A percentile compares a stretch with the other conserved stretches of the same genome.
phyloP scores from a whole-genome alignment of 2,329 filamentous ascomycete species.

The Leptographium radiaticola region DNA sequence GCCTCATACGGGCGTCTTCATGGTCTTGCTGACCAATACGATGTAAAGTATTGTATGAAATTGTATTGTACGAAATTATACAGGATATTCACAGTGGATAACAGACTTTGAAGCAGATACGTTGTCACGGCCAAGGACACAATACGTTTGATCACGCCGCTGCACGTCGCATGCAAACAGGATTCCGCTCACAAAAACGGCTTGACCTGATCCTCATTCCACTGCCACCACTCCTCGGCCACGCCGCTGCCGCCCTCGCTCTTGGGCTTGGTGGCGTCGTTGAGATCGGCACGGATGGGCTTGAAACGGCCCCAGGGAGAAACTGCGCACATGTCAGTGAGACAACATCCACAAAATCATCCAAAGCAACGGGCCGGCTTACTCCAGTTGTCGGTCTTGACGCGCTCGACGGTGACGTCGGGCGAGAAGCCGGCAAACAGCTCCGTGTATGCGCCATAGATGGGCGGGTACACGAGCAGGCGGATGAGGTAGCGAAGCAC shows the following conservation, averaged over 20 bases:
- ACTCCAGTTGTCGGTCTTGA: neutral
- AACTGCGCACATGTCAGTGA: neutral
- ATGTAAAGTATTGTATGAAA: too few relatives aligned
- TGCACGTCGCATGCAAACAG: too few relatives aligned
- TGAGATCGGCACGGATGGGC: neutral
- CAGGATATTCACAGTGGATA: too few relatives aligned
- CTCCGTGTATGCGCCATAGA: conserved; percentile 33
- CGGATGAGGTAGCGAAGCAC: conserved; percentile 8
- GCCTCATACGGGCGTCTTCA: too few relatives aligned
- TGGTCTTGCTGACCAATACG: too few relatives aligned
- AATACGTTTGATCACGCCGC: too few relatives aligned
- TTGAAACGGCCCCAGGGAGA: conserved; percentile 6
- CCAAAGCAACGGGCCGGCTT: neutral
- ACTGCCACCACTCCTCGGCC: conserved; percentile 3
- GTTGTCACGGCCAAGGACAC: too few relatives aligned
- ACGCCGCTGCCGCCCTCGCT: conserved; percentile 6
- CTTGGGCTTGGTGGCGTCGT: neutral
- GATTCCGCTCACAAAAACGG: neutral
- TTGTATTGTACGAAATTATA: too few relatives aligned
- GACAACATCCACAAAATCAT: neutral
- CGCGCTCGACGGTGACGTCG: conserved; percentile 24
- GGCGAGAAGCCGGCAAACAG: conserved; percentile 32
- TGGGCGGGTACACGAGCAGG: conserved; percentile 15
- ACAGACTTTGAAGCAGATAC: too few relatives aligned
- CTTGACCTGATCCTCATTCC: conserved; percentile 7